Conservation (phyloP, 176 grass and related monocot species). For the Oryza glumipatula region DNA sequence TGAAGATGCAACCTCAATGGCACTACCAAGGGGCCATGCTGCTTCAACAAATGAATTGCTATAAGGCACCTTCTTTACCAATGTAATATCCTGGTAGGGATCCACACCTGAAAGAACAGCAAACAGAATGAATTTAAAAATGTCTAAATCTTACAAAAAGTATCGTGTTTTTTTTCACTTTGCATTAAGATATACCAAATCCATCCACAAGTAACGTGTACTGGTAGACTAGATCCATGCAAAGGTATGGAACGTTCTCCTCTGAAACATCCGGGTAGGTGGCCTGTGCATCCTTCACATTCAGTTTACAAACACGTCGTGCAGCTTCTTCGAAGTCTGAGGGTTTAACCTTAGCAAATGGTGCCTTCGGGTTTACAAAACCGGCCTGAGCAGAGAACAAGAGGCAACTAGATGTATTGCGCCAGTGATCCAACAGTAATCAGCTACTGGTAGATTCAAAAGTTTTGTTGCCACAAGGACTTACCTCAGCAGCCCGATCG, state of each 20-base stretch:
- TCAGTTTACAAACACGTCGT: slow-evolving; percentile 84
- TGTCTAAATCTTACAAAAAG: background rate
- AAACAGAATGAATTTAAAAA: slow-evolving; percentile 11
- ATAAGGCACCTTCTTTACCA: slow-evolving; percentile 89
- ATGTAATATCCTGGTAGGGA: slow-evolving; percentile 89
- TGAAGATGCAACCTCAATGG: slow-evolving; percentile 92
- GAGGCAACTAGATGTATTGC: slow-evolving; percentile 26
- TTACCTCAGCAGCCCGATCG: slow-evolving; percentile 90
- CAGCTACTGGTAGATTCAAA: slow-evolving; percentile 5
- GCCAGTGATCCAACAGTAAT: slow-evolving; percentile 25
- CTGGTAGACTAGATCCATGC: slow-evolving; percentile 99
- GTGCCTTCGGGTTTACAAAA: slow-evolving; percentile 68
- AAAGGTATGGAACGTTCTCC: slow-evolving; percentile 90
- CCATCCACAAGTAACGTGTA: slow-evolving; percentile 95
- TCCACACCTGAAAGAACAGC: slow-evolving; percentile 62
- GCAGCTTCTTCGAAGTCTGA: slow-evolving; percentile 88
- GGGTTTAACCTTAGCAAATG: slow-evolving; percentile 70
- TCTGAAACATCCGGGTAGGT: slow-evolving; percentile 67
- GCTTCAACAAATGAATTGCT: slow-evolving; percentile 82
- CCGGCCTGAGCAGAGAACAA: slow-evolving; percentile 64
- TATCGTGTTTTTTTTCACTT: slow-evolving; percentile 1
- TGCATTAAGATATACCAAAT: slow-evolving; percentile 66
- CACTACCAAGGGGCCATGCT: slow-evolving; percentile 95
- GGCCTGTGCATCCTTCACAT: slow-evolving; percentile 71
- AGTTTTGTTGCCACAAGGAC: slow-evolving; percentile 17